Evolutionary conservation across 169 alveolate species (phyloP).

Genomic region (Toxoplasma gondii): DNA sequence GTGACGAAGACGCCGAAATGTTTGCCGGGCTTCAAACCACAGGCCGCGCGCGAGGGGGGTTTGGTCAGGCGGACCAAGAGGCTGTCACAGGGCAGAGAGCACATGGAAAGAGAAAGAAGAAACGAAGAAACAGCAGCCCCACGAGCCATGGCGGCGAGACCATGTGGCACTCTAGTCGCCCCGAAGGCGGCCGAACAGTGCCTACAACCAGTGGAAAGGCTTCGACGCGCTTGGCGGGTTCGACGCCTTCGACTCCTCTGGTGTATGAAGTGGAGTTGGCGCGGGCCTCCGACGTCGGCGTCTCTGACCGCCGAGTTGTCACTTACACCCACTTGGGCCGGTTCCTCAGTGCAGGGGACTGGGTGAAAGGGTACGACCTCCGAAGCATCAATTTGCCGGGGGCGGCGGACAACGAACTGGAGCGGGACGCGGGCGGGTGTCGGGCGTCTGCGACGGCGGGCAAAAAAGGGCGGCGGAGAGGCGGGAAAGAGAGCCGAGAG

Average conservation of each 20-base stretch:
- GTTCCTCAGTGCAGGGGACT: constrained; percentile 57
- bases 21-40: neutral
- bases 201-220: neutral
- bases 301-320: constrained; percentile 25
- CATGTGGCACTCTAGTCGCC: neutral
- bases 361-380: constrained; percentile 58
- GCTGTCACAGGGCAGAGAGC: neutral
- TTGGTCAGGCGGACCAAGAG: neutral
- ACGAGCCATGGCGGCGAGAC: neutral
- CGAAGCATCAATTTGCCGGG: constrained; percentile 66
- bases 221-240: neutral
- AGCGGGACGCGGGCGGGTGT: neutral
- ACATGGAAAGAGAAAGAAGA: neutral
- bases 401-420: constrained; percentile 48
- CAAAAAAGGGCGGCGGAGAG: neutral
- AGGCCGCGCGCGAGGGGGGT: neutral
- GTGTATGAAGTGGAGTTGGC: constrained; percentile 53
- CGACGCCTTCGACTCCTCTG: neutral
- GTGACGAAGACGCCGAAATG: neutral
- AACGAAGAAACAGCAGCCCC: neutral
- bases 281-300: constrained; percentile 57
- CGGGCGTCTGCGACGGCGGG: neutral
- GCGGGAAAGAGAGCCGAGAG: neutral
- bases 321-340: constrained; percentile 48
- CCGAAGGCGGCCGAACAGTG: neutral